Conservation (phyloP, 306 rosid genomes). For the Canavalia ensiformis region DNA sequence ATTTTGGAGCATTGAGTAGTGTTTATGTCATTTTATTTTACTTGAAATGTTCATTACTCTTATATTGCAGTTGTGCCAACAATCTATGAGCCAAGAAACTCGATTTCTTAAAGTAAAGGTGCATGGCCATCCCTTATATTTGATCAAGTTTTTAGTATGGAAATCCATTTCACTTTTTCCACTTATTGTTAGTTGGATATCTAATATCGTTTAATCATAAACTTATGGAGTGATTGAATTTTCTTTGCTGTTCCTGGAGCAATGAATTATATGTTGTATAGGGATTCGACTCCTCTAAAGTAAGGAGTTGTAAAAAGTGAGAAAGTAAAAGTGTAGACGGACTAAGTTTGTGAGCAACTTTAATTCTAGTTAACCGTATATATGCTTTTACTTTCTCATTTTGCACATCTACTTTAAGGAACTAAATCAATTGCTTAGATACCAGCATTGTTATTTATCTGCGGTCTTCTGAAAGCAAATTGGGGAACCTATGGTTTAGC, state of each 20-base stretch:
- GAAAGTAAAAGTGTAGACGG: too few relatives aligned
- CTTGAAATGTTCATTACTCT: conserved; percentile 37
- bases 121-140: conserved; percentile 36
- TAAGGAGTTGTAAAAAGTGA: too few relatives aligned
- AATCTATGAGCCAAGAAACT: conserved; percentile 52
- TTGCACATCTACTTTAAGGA: too few relatives aligned
- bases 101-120: conserved; percentile 57
- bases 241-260: background rate
- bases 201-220: conserved; percentile 13
- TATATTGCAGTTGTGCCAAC: conserved; percentile 69
- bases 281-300: too few relatives aligned
- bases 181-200: background rate
- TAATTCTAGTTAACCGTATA: too few relatives aligned
- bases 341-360: too few relatives aligned
- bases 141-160: conserved; percentile 5
- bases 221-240: conserved; percentile 15
- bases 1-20: background rate
- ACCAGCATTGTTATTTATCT: conserved; percentile 19
- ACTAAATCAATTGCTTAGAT: background rate
- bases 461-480: conserved; percentile 2
- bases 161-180: conserved; percentile 2
- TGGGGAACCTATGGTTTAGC: background rate
- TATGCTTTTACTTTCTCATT: too few relatives aligned
- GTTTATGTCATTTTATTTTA: conserved; percentile 34
- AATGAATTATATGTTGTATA: conserved; percentile 1